Evolutionary conservation across 2,329 filamentous ascomycete species (phyloP).

Genomic region (Fusarium devonianum): DNA sequence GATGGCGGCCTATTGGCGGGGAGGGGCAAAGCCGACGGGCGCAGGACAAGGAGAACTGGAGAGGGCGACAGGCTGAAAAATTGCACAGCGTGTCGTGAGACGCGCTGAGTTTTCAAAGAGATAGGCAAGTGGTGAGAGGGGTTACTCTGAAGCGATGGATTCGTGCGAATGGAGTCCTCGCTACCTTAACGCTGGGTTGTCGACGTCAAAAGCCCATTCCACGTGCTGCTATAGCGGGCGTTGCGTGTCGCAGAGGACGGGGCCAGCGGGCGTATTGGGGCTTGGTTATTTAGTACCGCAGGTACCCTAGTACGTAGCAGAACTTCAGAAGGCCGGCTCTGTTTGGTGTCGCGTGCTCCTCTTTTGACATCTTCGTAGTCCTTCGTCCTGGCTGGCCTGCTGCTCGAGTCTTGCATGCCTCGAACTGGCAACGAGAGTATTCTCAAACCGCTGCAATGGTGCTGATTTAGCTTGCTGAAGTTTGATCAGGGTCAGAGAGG

Average conservation of each 20-base stretch:
- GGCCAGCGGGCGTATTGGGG: constrained; percentile 29
- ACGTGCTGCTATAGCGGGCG: constrained; percentile 24
- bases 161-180: neutral
- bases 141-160: constrained; percentile 6
- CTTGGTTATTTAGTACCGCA: constrained; percentile 27
- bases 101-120: neutral
- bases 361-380: too few species aligned
- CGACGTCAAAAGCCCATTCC: constrained; percentile 4
- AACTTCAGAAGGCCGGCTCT: too few species aligned
- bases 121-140: neutral
- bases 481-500: neutral
- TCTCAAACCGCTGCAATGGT: neutral
- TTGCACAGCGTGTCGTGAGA: neutral
- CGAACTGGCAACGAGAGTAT: neutral
- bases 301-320: constrained; percentile 2
- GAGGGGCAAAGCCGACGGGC: constrained; percentile 12
- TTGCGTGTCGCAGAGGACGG: constrained; percentile 21
- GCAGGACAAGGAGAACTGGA: constrained; percentile 28
- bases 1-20: constrained; percentile 32
- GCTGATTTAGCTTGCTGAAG: neutral
- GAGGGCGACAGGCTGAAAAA: too few species aligned
- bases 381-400: neutral
- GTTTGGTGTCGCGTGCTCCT: constrained; percentile 24
- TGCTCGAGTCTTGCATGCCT: neutral
- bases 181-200: neutral